These are phyloP conservation scores for Pelargonium nanum DNA, from an alignment of 345 rosid genomes.

Conservation along the genomic window DNA sequence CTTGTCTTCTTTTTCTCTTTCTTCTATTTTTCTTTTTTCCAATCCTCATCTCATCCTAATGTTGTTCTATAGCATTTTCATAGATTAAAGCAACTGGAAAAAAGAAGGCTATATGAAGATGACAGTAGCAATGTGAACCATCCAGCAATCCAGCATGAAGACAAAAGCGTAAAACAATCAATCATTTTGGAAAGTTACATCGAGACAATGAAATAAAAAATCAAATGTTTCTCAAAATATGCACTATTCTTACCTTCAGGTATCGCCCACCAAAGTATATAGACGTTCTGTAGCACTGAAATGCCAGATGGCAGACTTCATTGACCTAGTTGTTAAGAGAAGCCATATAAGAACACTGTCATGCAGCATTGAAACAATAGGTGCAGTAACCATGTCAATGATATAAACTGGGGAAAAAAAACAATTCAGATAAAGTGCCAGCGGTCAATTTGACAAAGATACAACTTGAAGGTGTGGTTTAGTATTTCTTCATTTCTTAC, in stretches of 20 bases:
- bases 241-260: constrained; percentile 48
- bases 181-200: not conserved
- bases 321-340: constrained; percentile 27
- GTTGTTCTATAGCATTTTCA: too few relatives aligned
- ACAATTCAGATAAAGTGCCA: not conserved
- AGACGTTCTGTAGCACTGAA: constrained; percentile 50
- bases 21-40: too few relatives aligned
- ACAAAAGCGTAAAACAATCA: not conserved
- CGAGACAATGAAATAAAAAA: not conserved
- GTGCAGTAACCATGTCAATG: not conserved
- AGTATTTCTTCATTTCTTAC: not conserved
- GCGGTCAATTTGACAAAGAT: not conserved
- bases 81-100: too few relatives aligned
- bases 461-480: not conserved
- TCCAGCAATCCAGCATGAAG: too few relatives aligned
- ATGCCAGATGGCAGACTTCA: constrained; percentile 59
- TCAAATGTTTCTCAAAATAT: not conserved
- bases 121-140: too few relatives aligned
- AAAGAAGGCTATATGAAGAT: too few relatives aligned
- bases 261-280: constrained; percentile 85
- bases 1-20: too few relatives aligned
- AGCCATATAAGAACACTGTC: not conserved
- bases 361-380: not conserved
- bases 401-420: not conserved
- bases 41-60: too few relatives aligned